Percentiles rank a stretch among this genome's conserved stretches.
These are phyloP conservation scores for Phytophthora brassicae DNA, from an alignment of 352 stramenopile species.

Conservation along the genomic window DNA sequence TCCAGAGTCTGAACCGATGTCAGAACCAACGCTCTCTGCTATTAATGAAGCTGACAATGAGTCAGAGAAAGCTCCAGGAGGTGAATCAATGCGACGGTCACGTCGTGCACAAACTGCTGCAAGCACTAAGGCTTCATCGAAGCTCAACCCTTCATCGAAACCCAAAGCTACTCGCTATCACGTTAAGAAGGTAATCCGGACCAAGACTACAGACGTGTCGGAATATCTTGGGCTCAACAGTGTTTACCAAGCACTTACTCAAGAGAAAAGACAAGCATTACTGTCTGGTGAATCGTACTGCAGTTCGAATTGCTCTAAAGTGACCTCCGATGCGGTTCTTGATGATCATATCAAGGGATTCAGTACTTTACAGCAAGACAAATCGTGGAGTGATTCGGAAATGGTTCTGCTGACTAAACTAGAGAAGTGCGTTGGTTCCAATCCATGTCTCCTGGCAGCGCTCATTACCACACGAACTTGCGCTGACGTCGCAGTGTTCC, in stretches of 20 bases:
- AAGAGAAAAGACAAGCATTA: slow-evolving; percentile 26
- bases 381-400: slow-evolving; percentile 45
- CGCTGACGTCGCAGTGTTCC: slow-evolving; percentile 32
- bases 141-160: slow-evolving; percentile 44
- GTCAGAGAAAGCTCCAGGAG: slow-evolving; percentile 10
- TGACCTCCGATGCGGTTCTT: neutral
- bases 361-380: neutral
- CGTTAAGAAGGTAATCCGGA: slow-evolving; percentile 39
- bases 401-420: slow-evolving; percentile 46
- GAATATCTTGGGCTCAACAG: slow-evolving; percentile 62
- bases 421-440: slow-evolving; percentile 34
- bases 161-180: slow-evolving; percentile 32
- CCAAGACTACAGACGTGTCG: slow-evolving; percentile 42
- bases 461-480: slow-evolving; percentile 52
- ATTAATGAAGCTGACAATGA: neutral
- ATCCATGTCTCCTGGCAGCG: slow-evolving; percentile 44
- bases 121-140: slow-evolving; percentile 58
- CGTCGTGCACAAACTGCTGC: slow-evolving; percentile 51
- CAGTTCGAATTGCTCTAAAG: slow-evolving; percentile 29
- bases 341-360: neutral
- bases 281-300: slow-evolving; percentile 32
- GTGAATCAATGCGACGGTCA: slow-evolving; percentile 36
- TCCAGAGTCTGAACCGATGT: slow-evolving; percentile 11
- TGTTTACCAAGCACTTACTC: slow-evolving; percentile 48
- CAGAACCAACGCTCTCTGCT: neutral